phyloP scores from a whole-genome alignment of 176 grass and related monocot species.

The Juncus inflexus region DNA sequence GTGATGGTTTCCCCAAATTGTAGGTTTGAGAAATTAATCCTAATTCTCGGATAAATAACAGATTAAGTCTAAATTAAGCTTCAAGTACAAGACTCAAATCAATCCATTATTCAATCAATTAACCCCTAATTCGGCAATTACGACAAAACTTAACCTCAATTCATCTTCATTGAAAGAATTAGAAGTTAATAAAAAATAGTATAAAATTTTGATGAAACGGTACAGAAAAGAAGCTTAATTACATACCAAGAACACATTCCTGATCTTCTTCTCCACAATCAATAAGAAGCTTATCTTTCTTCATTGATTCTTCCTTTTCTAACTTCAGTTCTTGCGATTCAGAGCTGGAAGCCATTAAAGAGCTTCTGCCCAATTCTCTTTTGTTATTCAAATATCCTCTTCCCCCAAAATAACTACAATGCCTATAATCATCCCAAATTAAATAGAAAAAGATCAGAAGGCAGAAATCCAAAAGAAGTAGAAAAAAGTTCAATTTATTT shows the following conservation, averaged over 20 bases:
- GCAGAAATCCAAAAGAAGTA: not conserved
- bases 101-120: not conserved
- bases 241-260: conserved; percentile 76
- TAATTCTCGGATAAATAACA: too few relatives aligned
- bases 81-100: not conserved
- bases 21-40: too few relatives aligned
- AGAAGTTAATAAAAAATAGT: too few relatives aligned
- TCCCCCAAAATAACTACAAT: conserved; percentile 25
- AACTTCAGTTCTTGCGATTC: conserved; percentile 29
- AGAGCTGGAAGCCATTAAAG: conserved; percentile 37
- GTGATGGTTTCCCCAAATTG: too few relatives aligned
- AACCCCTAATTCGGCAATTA: not conserved
- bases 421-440: not conserved
- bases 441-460: not conserved
- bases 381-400: conserved; percentile 27
- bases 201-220: too few relatives aligned
- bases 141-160: too few relatives aligned
- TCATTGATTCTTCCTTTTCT: conserved; percentile 28
- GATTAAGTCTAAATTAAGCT: conserved; percentile 5
- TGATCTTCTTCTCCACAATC: conserved; percentile 82
- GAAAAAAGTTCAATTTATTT: not conserved
- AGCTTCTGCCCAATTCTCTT: conserved; percentile 23
- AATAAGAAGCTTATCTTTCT: conserved; percentile 53
- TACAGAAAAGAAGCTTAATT: not conserved
- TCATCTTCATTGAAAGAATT: too few relatives aligned